These are phyloP conservation scores for Termitomyces sp. DNA, from an alignment of 768 basidiomycete genomes.

Conservation along the genomic window DNA sequence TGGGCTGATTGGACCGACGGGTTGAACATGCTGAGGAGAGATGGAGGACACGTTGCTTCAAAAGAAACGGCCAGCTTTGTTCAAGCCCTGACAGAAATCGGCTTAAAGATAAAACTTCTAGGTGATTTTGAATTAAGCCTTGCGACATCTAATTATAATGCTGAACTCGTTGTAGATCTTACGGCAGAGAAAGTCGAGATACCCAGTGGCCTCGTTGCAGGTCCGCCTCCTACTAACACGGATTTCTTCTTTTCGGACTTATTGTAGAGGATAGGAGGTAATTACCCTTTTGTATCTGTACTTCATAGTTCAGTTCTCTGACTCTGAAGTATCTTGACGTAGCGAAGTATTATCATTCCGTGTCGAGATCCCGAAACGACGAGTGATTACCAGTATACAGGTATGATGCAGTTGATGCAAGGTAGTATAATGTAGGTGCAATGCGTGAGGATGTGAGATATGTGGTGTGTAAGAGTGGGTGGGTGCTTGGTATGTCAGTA, in stretches of 20 bases:
- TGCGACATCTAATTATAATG: background rate
- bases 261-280: conserved; percentile 18
- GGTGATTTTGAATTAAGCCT: conserved; percentile 37
- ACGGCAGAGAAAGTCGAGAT: conserved; percentile 89
- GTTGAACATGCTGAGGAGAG: conserved; percentile 77
- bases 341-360: conserved; percentile 2
- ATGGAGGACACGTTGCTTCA: conserved; percentile 78
- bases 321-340: background rate
- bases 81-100: conserved; percentile 83
- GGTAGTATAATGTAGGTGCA: conserved; percentile 16
- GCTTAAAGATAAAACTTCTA: conserved; percentile 84
- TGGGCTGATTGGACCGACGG: conserved; percentile 97
- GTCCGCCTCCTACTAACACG: conserved; percentile 70
- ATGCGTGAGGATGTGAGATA: conserved; percentile 6
- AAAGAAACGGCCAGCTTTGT: conserved; percentile 85
- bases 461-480: conserved; percentile 10
- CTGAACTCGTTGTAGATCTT: conserved; percentile 48
- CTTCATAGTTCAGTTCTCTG: background rate
- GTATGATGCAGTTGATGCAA: conserved; percentile 59
- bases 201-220: conserved; percentile 71
- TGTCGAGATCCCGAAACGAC: background rate
- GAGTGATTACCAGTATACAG: conserved; percentile 19
- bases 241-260: conserved; percentile 86
- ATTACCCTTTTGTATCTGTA: background rate
- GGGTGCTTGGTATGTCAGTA: conserved; percentile 14